These are phyloP conservation scores for Cladophialophora immunda DNA, from an alignment of 2,329 filamentous ascomycete genomes.

Conservation along the genomic window DNA sequence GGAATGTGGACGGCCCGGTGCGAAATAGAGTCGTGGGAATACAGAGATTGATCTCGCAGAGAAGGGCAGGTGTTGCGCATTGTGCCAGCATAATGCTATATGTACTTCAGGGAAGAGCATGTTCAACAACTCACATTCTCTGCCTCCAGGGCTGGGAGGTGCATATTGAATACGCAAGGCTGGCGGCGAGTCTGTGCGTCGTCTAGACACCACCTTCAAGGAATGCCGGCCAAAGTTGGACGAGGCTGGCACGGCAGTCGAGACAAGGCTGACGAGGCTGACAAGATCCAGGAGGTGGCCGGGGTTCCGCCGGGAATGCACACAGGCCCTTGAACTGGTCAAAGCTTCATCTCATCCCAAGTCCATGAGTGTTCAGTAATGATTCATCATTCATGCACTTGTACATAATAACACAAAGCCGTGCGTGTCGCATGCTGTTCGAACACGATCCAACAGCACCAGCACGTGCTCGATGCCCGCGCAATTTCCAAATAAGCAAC, in stretches of 20 bases:
- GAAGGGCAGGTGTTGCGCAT: background rate
- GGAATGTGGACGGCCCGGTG: background rate
- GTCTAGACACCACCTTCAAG: background rate
- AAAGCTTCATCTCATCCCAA: background rate
- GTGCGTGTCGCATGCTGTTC: background rate
- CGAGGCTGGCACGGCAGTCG: background rate
- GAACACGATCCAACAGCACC: background rate
- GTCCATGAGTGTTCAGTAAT: background rate
- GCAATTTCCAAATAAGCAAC: background rate
- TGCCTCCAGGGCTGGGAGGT: background rate
- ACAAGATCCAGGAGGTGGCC: conserved; percentile 18
- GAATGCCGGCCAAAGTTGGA: background rate
- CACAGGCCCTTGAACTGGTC: background rate
- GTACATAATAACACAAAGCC: background rate
- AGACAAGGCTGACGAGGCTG: conserved; percentile 21
- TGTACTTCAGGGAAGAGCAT: background rate
- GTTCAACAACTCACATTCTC: background rate
- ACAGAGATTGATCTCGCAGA: background rate
- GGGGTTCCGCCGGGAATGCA: background rate
- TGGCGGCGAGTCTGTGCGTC: background rate
- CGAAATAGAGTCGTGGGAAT: background rate
- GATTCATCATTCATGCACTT: background rate
- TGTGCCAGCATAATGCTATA: background rate
- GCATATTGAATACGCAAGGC: background rate
- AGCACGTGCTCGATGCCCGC: background rate